Percentiles rank a stretch among this genome's conserved stretches.
Conservation (phyloP, 345 rosid genomes). For the Hibiscus mutabilis region DNA sequence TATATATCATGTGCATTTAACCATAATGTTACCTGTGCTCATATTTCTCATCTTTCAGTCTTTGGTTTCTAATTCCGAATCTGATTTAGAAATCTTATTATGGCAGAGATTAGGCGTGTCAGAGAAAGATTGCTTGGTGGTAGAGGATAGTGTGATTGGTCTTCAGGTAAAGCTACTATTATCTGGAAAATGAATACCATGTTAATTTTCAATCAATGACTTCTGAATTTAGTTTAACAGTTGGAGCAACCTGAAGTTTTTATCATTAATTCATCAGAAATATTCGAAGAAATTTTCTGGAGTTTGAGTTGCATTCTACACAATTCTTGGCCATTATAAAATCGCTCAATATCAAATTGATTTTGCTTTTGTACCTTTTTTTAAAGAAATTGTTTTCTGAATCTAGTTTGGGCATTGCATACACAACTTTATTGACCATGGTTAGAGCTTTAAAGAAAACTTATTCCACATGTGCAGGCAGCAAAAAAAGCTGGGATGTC, state of each 20-base stretch:
- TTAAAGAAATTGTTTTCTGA: background rate
- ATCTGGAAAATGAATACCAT: background rate
- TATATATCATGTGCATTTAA: too few species aligned
- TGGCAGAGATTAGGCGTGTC: conserved; percentile 73
- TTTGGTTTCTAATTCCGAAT: background rate
- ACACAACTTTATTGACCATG: background rate
- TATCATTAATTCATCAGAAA: background rate
- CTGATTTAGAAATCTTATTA: conserved; percentile 1
- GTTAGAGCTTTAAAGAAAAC: background rate
- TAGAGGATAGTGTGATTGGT: conserved; percentile 95
- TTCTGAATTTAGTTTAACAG: background rate
- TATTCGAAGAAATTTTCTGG: background rate
- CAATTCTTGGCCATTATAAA: background rate
- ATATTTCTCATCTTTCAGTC: background rate
- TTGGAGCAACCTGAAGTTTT: background rate
- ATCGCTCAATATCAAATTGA: background rate
- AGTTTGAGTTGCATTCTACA: conserved; percentile 2
- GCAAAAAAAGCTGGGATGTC: conserved; percentile 89
- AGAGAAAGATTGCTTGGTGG: conserved; percentile 69
- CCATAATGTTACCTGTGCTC: too few species aligned
- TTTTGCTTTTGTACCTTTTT: background rate
- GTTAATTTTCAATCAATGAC: background rate
- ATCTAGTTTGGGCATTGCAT: background rate
- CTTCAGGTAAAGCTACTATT: conserved; percentile 42
- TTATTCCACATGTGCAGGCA: conserved; percentile 43